Evolutionary conservation across 2,329 filamentous ascomycete genomes (phyloP).

Genomic region (Aspergillus sojae): DNA sequence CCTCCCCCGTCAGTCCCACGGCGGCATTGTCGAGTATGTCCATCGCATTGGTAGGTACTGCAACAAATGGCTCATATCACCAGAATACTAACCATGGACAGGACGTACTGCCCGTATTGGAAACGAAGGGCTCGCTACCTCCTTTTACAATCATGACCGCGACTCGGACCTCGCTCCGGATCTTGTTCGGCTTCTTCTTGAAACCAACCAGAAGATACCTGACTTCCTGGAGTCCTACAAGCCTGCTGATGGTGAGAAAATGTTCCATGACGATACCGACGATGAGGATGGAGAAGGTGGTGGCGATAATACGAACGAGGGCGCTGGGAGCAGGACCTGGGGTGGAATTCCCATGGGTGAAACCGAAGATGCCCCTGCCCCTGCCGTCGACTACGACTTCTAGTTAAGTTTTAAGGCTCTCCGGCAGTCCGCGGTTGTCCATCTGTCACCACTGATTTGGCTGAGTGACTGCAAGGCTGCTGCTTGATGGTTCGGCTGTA

Average conservation of each 20-base stretch:
- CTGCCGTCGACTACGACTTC: slow-evolving; percentile 5
- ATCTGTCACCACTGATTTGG: neutral
- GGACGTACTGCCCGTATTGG: slow-evolving; percentile 94
- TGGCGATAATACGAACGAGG: slow-evolving; percentile 17
- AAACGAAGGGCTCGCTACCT: slow-evolving; percentile 80
- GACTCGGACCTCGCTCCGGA: slow-evolving; percentile 73
- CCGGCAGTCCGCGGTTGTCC: neutral
- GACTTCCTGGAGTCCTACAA: slow-evolving; percentile 73
- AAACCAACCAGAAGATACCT: slow-evolving; percentile 76
- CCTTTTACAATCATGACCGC: slow-evolving; percentile 75
- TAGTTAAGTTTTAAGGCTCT: neutral
- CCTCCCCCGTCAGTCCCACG: slow-evolving; percentile 71
- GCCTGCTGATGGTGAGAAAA: slow-evolving; percentile 37
- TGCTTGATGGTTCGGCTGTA: neutral
- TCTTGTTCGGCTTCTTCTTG: slow-evolving; percentile 78
- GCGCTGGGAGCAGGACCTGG: slow-evolving; percentile 19
- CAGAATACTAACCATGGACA: slow-evolving; percentile 36
- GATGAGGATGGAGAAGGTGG: slow-evolving; percentile 37
- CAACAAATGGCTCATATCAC: neutral
- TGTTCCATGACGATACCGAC: slow-evolving; percentile 60
- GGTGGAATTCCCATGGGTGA: slow-evolving; percentile 18
- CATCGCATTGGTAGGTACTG: slow-evolving; percentile 79
- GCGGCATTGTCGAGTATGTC: slow-evolving; percentile 91
- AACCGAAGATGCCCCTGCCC: slow-evolving; percentile 11
- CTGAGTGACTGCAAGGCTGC: neutral